Conservation (phyloP, 1,284 basidiomycete genomes). For the Sparassis latifolia region DNA sequence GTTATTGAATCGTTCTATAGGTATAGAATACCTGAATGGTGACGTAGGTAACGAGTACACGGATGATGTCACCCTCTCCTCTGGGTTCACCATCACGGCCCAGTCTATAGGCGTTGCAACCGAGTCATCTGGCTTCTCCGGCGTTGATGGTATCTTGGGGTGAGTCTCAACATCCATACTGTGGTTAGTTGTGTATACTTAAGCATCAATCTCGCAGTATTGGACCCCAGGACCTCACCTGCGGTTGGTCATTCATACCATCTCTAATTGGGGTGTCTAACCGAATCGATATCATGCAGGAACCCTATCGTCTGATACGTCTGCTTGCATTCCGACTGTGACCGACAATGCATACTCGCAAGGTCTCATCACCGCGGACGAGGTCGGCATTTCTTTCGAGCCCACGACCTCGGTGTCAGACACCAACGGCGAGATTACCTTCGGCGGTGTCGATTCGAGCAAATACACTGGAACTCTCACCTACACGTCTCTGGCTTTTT, state of each 20-base stretch:
- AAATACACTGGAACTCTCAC: conserved; percentile 43
- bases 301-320: conserved; percentile 27
- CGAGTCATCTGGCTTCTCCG: conserved; percentile 28
- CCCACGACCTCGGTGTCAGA: conserved; percentile 29
- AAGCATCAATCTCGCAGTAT: conserved; percentile 23
- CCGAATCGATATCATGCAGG: background rate
- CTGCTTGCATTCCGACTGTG: conserved; percentile 29
- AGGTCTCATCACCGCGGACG: conserved; percentile 20
- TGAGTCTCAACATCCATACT: conserved; percentile 6
- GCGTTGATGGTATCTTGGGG: conserved; percentile 48
- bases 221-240: conserved; percentile 43
- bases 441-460: conserved; percentile 41
- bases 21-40: background rate
- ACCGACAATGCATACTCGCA: conserved; percentile 41
- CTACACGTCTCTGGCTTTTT: conserved; percentile 35
- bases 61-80: conserved; percentile 16
- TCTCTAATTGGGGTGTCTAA: background rate
- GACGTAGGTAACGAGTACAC: conserved; percentile 14
- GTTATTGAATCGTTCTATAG: background rate
- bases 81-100: conserved; percentile 10
- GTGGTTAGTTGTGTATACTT: background rate
- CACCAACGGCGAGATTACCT: conserved; percentile 27
- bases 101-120: conserved; percentile 53
- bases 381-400: conserved; percentile 44
- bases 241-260: conserved; percentile 9